Percentiles rank a stretch among this genome's conserved stretches.
phyloP scores from a whole-genome alignment of 345 rosid genomes.

The Noccaea bulbosa region DNA sequence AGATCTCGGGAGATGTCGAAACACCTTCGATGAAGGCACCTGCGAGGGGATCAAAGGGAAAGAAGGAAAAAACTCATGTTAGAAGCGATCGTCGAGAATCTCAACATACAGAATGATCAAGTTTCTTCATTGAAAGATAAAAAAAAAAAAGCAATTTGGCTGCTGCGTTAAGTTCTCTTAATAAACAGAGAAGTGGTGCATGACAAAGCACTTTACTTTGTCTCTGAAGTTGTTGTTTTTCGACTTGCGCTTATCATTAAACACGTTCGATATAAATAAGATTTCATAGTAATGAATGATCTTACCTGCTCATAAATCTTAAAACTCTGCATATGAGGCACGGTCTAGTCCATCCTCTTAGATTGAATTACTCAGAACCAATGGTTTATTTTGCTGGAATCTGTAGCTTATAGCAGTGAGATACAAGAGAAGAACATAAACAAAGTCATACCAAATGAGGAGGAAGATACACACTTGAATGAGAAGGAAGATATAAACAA shows the following conservation, averaged over 20 bases:
- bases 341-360: no score
- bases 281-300: no score
- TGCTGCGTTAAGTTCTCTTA: background rate
- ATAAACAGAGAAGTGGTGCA: conserved; percentile 39
- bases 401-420: no score
- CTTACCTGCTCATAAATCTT: no score
- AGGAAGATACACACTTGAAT: no score
- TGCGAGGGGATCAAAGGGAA: conserved; percentile 20
- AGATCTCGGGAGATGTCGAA: conserved; percentile 52
- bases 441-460: no score
- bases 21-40: conserved; percentile 35
- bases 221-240: conserved; percentile 29
- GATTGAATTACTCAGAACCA: no score
- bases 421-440: no score
- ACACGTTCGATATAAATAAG: background rate
- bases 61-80: conserved; percentile 24
- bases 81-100: conserved; percentile 32
- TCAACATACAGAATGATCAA: conserved; percentile 34
- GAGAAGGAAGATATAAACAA: no score
- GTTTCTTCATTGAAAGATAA: background rate
- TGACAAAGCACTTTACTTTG: conserved; percentile 33
- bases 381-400: no score
- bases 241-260: background rate
- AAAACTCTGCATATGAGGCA: no score
- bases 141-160: conserved; percentile 19